Evolutionary conservation across 192 early-diverging fungal genomes (phyloP), one percentile per base, ranked within the genome.

Genomic region (Coemansia sp.): DNA sequence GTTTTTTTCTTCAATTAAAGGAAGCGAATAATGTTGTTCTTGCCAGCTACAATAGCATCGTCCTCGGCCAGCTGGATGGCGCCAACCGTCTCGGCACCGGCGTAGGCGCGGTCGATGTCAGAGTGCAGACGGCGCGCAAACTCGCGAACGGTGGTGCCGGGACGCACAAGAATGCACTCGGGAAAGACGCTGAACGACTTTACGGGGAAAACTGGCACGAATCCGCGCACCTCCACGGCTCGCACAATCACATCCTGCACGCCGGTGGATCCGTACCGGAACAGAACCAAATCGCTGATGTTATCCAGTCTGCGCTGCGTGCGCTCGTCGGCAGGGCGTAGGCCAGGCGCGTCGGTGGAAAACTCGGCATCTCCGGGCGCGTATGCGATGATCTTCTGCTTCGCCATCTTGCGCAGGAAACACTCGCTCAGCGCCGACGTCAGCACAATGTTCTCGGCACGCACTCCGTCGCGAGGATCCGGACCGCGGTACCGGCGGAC

Each of bases 211-310:
- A 87, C 89, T 0, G 93, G 89, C 18, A 93, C 77, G 32, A 92
- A 73, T 0, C 90, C 87, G 8, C 92, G 68, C 7, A 84, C 69
- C 22, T 90, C 84, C 1, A 94, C 87, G 0, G 88, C 90, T 18
- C 84, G 74, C 41, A 83, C 69, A 56, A 94, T 64, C 0, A 88
- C 86, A 8, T 92, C 89, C 48, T 88, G 88, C 8, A 93, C 90
- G n/a, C 93, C 93, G 5, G 93, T 93, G 8, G 85, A 86, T 15
- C 91, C 92, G 74, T 92, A 94, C 8, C 93, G 87, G 66, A 93
- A 94, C 65, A 94, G 62, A 1, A 94, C 92, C 47, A 94, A 71
- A 57, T 94, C 92, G 63, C 87, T 86, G 11, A 90, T 85, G 42
- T 86, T 87, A 18, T 86, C 86, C 36, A 90, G 73, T 36, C 88